A percentile compares a stretch with the other conserved stretches of the same genome.
Evolutionary conservation across 345 rosid species (phyloP).

Genomic region (Eucalyptus marginata): DNA sequence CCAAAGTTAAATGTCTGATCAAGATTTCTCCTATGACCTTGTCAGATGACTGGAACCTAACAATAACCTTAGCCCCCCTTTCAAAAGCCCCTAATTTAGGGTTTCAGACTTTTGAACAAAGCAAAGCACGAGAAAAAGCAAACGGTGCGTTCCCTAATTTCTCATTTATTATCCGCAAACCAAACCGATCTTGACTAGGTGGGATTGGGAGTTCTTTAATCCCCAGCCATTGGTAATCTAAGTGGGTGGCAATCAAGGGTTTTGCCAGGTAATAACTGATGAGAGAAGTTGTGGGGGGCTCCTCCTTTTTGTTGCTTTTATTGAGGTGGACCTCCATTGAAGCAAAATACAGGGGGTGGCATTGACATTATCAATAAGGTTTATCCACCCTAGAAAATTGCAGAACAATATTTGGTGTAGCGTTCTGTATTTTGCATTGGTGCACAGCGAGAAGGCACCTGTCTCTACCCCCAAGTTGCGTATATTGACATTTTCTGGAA

Average conservation of each 20-base stretch:
- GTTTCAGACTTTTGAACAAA: background rate
- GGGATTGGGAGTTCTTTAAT: background rate
- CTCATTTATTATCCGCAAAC: background rate
- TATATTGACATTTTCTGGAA: background rate
- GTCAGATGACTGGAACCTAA: constrained; percentile 6
- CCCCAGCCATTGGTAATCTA: background rate
- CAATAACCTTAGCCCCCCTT: background rate
- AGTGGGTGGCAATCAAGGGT: background rate
- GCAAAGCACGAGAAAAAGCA: background rate
- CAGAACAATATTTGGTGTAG: background rate
- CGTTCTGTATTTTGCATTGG: background rate
- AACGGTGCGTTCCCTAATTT: background rate
- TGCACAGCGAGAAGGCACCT: background rate
- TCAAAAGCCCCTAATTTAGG: constrained; percentile 1
- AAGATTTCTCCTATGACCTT: constrained; percentile 5
- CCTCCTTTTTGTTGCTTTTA: background rate
- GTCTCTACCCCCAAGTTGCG: background rate
- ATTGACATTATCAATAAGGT: background rate
- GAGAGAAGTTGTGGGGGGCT: background rate
- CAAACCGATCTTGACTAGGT: background rate
- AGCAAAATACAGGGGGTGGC: background rate
- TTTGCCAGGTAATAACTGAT: background rate
- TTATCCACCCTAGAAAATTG: background rate
- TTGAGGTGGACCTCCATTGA: background rate
- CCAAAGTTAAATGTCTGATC: background rate